Percentiles rank a stretch among this genome's conserved stretches.
These are phyloP conservation scores for Sclerotinia nivalis DNA, from an alignment of 2,329 filamentous ascomycete species.

Conservation along the genomic window DNA sequence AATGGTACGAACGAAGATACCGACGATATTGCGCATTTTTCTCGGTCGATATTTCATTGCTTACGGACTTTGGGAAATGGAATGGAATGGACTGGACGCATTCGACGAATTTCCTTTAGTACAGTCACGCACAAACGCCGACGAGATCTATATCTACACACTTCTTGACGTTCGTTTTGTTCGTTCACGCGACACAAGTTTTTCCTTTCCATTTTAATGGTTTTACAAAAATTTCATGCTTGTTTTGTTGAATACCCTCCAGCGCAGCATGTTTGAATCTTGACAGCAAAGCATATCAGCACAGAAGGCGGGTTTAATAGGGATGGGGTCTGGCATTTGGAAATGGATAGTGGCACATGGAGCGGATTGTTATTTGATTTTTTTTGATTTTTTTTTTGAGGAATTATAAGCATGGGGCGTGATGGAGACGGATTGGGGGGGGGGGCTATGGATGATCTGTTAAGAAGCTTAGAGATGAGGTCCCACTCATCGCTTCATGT, in stretches of 20 bases:
- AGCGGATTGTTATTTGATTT: slow-evolving; percentile 12
- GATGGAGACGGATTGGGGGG: slow-evolving; percentile 7
- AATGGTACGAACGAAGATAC: slow-evolving; percentile 8
- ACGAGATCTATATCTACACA: slow-evolving; percentile 15
- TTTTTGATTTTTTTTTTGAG: neutral
- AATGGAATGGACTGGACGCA: slow-evolving; percentile 17
- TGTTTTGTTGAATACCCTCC: slow-evolving; percentile 26
- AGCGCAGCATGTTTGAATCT: slow-evolving; percentile 25
- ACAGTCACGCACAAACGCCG: slow-evolving; percentile 3
- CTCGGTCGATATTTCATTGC: slow-evolving; percentile 17
- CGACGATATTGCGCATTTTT: slow-evolving; percentile 14
- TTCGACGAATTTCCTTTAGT: slow-evolving; percentile 23
- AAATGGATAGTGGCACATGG: slow-evolving; percentile 20
- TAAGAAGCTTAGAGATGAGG: slow-evolving; percentile 2
- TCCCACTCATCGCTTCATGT: neutral
- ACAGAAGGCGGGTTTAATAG: slow-evolving; percentile 21
- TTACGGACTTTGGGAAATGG: slow-evolving; percentile 14
- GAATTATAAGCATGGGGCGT: slow-evolving; percentile 19
- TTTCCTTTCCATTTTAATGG: slow-evolving; percentile 19
- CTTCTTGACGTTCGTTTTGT: slow-evolving; percentile 18
- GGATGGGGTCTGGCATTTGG: slow-evolving; percentile 22
- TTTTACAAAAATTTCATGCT: slow-evolving; percentile 20
- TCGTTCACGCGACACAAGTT: slow-evolving; percentile 17
- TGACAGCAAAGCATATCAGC: slow-evolving; percentile 22
- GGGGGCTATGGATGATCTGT: slow-evolving; percentile 5